Conservation (phyloP, 2,329 filamentous ascomycete genomes). For the Endoconidiophora polonica region DNA sequence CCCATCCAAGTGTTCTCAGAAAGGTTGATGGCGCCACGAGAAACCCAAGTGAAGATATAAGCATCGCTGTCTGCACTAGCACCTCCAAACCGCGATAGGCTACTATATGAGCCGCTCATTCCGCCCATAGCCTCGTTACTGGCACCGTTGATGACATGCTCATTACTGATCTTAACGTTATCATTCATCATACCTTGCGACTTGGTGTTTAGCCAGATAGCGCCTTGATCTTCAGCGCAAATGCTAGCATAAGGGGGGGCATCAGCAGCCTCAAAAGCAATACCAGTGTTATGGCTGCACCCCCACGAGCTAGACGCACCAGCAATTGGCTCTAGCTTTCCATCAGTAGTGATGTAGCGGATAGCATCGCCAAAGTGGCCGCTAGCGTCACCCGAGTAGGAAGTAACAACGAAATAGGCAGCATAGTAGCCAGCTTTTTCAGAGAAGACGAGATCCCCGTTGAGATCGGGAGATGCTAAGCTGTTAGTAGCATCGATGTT, state of each 20-base stretch:
- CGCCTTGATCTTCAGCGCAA: slow-evolving; percentile 45
- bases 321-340: slow-evolving; percentile 31
- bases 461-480: slow-evolving; percentile 39
- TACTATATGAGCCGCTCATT: slow-evolving; percentile 45
- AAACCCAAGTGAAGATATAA: slow-evolving; percentile 48
- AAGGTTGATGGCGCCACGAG: slow-evolving; percentile 39
- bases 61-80: slow-evolving; percentile 20
- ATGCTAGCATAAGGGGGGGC: slow-evolving; percentile 39
- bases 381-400: slow-evolving; percentile 32
- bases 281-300: slow-evolving; percentile 49
- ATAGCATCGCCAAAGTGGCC: slow-evolving; percentile 42
- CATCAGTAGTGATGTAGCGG: slow-evolving; percentile 30
- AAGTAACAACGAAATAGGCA: slow-evolving; percentile 45
- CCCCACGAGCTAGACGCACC: slow-evolving; percentile 41
- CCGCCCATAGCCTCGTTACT: slow-evolving; percentile 43
- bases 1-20: slow-evolving; percentile 41
- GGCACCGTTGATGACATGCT: slow-evolving; percentile 42
- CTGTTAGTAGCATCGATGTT: slow-evolving; percentile 30
- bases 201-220: slow-evolving; percentile 47
- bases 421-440: slow-evolving; percentile 38
- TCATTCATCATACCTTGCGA: slow-evolving; percentile 35
- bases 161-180: slow-evolving; percentile 44
- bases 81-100: slow-evolving; percentile 34
- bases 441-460: slow-evolving; percentile 46
- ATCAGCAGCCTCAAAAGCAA: slow-evolving; percentile 44